Conservation (phyloP, 1,139 yeast species). For the Geotrichum citri-aurantii region DNA sequence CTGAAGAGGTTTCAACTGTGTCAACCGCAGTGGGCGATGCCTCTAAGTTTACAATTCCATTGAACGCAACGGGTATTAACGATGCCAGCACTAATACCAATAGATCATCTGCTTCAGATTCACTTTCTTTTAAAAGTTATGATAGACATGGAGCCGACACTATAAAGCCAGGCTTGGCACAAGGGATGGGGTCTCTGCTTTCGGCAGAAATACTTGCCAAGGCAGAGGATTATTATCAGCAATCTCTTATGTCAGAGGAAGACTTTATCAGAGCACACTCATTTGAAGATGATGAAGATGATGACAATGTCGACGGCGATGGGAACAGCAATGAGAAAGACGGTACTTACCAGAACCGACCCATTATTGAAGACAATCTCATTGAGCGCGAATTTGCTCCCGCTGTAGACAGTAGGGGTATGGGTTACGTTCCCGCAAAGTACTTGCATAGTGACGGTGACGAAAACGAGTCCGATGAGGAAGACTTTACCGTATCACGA, state of each 20-base stretch:
- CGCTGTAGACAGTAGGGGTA: slow-evolving; percentile 13
- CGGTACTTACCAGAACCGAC: slow-evolving; percentile 13
- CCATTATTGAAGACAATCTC: slow-evolving; percentile 22
- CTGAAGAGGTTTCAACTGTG: not conserved
- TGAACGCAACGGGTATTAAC: not conserved
- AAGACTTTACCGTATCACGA: slow-evolving; percentile 15
- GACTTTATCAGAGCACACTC: slow-evolving; percentile 30
- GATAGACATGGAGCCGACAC: not conserved
- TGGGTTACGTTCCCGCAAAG: slow-evolving; percentile 15
- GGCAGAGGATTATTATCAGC: slow-evolving; percentile 29
- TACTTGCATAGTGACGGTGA: slow-evolving; percentile 19
- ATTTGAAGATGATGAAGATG: slow-evolving; percentile 18
- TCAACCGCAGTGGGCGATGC: not conserved
- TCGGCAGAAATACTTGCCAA: slow-evolving; percentile 23
- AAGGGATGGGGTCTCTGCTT: slow-evolving; percentile 15
- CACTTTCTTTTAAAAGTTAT: not conserved
- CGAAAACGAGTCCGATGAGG: slow-evolving; percentile 22
- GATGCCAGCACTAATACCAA: not conserved
- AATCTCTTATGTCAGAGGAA: slow-evolving; percentile 34
- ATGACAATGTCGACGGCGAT: slow-evolving; percentile 8
- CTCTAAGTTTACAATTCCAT: not conserved
- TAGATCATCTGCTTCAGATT: slow-evolving; percentile 1
- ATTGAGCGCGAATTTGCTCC: slow-evolving; percentile 22
- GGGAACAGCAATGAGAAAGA: slow-evolving; percentile 10
- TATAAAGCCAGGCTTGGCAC: slow-evolving; percentile 6